Evolutionary conservation across 2,329 filamentous ascomycete genomes (phyloP).

Genomic region (Calonectria hawksworthii): DNA sequence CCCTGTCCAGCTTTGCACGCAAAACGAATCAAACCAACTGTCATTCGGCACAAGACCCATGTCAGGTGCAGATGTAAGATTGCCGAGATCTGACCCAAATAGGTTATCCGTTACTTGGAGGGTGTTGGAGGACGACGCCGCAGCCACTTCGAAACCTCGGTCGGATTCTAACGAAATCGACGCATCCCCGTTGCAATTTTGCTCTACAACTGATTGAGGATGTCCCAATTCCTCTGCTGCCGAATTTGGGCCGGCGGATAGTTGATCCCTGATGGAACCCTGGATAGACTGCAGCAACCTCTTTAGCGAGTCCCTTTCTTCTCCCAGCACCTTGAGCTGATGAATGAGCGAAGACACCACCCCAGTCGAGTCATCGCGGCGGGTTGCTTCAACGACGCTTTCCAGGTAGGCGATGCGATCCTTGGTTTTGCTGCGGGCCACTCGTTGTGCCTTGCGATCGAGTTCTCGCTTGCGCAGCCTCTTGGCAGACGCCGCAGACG

Average conservation of each 20-base stretch:
- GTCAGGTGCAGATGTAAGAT: background rate
- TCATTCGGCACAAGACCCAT: background rate
- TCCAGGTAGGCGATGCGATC: constrained; percentile 4
- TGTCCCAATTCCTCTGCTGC: no score
- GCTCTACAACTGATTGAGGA: background rate
- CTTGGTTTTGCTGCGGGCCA: background rate
- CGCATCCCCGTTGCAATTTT: background rate
- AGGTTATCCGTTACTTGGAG: background rate
- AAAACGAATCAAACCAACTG: background rate
- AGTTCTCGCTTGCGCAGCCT: background rate
- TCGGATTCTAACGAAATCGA: background rate
- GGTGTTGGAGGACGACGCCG: background rate
- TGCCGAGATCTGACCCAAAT: background rate
- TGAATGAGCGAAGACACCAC: background rate
- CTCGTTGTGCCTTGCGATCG: background rate
- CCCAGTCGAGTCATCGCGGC: background rate
- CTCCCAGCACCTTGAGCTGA: background rate
- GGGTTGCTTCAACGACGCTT: background rate
- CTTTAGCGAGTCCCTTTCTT: background rate
- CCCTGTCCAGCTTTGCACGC: background rate
- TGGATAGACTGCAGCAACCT: background rate
- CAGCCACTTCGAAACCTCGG: background rate
- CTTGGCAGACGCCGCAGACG: background rate
- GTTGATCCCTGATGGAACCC: background rate
- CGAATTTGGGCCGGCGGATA: background rate